Base-by-base conservation (phyloP, 805 yeast species). In the Sugiyamaella mastotermitis region DNA sequence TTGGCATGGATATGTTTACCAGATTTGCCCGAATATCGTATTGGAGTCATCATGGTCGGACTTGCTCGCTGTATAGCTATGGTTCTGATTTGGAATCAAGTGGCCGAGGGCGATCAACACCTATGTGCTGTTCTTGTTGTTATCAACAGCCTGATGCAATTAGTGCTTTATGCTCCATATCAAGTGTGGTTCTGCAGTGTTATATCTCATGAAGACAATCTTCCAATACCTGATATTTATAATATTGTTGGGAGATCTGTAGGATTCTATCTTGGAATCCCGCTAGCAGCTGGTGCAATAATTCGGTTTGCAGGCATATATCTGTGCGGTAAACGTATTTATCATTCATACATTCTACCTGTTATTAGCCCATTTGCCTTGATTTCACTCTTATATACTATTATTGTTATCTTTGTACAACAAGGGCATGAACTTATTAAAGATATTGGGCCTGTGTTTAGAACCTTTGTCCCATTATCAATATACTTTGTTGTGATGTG, bases 1-100 rank as follows among this genome's bases (percentile, higher is more conserved):
- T 57, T 75, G 13, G 69, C 76, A 1, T 75, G 80, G 81, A 48
- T 68, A 30, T 62, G 66, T 0, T 47, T 76, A 33, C 70, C 70
- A 39, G 70, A 74, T 40, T 49, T 64, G 35, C 57, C 57, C 5
- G 80, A 72, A 38, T 71, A 69, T 40, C 57, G 80, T 29, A 60
- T 56, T 28, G 80, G 80, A 1, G 62, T 76, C n/a, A 72, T 76
- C 21, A 66, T 76, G 71, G 71, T 76, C 32, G 81, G 81, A 1
- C 40, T 72, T 24, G 80, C 78, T 4, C 56, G 80, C 41, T 75
- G 81, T 50, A 74, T 75, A 45, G 81, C 80, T 16, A 75, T 76
- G 80, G 81, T 74, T 1, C 55, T 76, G 35, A 52, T 75, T 19
- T 75, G 80, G 81, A 75, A 70, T 49, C 66, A 70, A 21, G 58